Base-by-base conservation (phyloP, 805 yeast species). In the Metschnikowia amazonensis region DNA sequence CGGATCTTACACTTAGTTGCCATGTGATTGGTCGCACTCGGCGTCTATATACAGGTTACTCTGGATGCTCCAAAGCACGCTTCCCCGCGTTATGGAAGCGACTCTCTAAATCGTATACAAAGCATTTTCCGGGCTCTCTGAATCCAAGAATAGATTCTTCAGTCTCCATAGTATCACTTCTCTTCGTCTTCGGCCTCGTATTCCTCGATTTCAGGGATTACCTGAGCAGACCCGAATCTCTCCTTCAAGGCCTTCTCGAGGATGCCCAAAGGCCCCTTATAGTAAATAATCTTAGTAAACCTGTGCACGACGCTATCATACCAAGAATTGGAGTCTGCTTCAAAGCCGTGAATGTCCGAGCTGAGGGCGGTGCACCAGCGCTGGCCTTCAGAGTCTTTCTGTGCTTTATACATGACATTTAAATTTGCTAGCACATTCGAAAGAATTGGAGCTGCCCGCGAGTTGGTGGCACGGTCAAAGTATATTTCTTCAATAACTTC, bases 111-210 rank as follows among this genome's bases (percentile, higher is more conserved):
- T 24, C 27, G 27, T 24, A 8, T 7, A 8, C 10, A 24, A 24
- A 10, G 10, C 10, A 5, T 24, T 6, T 21, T 24, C 10, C 27
- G 27, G 27, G 3, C 10, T 24, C 27, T 24, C 10, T 24, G 7
- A 24, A 24, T 8, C 27, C 5, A 24, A 4, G 10, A 24, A 24
- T 7, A 24, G 27, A 24, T 21, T 21, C 23, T 6, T 6, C 4
- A 21, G 23, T 21, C 23, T 21, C 6, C 23, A 21, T 8, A 24
- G 24, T 11, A 8, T 18, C n/a, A n/a, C 10, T 14, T 34, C 47
- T 67, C 72, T 24, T 51, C 62, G 46, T 71, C 75, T 52, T 71
- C 75, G 3, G 62, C 66, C 51, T 71, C 76, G 48, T 62, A 63
- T 55, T 70, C 72, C 52, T 70, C 74, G 11, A 71, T 55, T 34